Base-by-base conservation (phyloP, 805 yeast genomes). In the Saccharomycopsis sp. region DNA sequence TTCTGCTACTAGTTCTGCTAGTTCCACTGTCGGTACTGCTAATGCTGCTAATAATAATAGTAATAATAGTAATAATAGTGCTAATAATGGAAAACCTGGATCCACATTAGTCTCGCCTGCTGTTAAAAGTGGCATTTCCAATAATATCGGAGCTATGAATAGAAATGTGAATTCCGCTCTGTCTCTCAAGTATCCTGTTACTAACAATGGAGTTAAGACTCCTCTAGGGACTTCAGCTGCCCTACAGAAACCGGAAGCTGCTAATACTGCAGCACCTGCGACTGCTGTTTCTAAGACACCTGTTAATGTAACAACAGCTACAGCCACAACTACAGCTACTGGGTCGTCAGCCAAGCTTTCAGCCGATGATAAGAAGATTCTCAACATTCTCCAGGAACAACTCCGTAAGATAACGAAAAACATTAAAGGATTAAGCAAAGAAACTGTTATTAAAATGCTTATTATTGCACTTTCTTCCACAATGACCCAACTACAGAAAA, bases 401-500 rank as follows among this genome's bases (percentile, higher is more conserved):
- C 75, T 93, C 23, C 86, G 89, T 65, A 80, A 84, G 14, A 79
- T 92, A 58, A 87, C 96, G 35, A 89, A 88, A 66, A 89, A 87
- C 58, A 75, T 91, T 61, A 86, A 82, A 64, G 82, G 89, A 60
- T 82, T 85, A 60, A 89, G 87, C 59, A 88, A 89, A 47, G 91
- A 87, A 24, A 83, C 90, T 3, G 89, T 93, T 55, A 88, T 97
- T 0, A 88, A 84, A 60, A 83, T 91, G 57, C 76, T 92, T 65
- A 92, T 97, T 7, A 91, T 88, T 65, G 97, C 97, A 1, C 77
- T 92, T 64, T 97, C 97, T 2, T 87, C 92, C 75, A 93, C 97
- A 0, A 90, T 92, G 62, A 93, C 96, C 9, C 94, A 88, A 69
- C 93, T 88, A 8, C 89, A 91, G 65, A 85, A 84, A 65, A 89